These are phyloP conservation scores for Beauveria medogensis DNA, from an alignment of 2,329 filamentous ascomycete genomes.

Conservation along the genomic window DNA sequence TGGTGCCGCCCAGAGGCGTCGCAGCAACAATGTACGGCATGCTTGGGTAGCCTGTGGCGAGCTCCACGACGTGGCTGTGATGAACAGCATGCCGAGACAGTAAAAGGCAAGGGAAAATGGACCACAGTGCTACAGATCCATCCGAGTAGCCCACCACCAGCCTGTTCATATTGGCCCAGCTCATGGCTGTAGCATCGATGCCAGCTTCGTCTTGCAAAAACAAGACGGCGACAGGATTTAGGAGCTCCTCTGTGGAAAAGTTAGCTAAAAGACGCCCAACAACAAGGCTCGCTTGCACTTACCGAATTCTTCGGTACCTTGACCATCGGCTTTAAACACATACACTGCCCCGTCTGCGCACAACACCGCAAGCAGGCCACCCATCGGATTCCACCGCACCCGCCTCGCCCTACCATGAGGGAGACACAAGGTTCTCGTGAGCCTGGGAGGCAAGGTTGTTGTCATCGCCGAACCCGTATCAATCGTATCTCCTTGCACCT, in stretches of 20 bases:
- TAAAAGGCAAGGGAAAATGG: slow-evolving; percentile 39
- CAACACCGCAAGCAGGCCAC: slow-evolving; percentile 39
- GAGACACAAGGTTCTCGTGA: slow-evolving; percentile 38
- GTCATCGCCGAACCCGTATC: slow-evolving; percentile 22
- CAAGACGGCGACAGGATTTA: slow-evolving; percentile 36
- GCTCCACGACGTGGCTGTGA: slow-evolving; percentile 44
- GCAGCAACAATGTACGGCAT: slow-evolving; percentile 48
- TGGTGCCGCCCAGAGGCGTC: slow-evolving; percentile 44
- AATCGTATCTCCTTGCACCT: slow-evolving; percentile 28
- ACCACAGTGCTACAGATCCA: slow-evolving; percentile 50
- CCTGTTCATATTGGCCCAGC: slow-evolving; percentile 48
- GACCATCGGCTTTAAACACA: slow-evolving; percentile 34
- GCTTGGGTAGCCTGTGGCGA: slow-evolving; percentile 48
- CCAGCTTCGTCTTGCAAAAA: slow-evolving; percentile 37
- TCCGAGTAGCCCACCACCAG: slow-evolving; percentile 48
- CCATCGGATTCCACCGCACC: slow-evolving; percentile 46
- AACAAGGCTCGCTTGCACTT: slow-evolving; percentile 15
- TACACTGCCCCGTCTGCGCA: slow-evolving; percentile 43
- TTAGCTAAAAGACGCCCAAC: slow-evolving; percentile 17
- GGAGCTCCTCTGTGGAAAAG: slow-evolving; percentile 32
- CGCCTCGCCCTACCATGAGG: slow-evolving; percentile 42
- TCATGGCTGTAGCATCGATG: slow-evolving; percentile 42
- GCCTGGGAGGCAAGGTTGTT: slow-evolving; percentile 27
- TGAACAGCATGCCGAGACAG: slow-evolving; percentile 47
- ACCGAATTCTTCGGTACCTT: slow-evolving; percentile 32